A percentile compares a stretch with the other conserved stretches of the same genome.
Evolutionary conservation across 108 stramenopile genomes (phyloP).

Genomic region (Cyclotella choctawhatcheeana): DNA sequence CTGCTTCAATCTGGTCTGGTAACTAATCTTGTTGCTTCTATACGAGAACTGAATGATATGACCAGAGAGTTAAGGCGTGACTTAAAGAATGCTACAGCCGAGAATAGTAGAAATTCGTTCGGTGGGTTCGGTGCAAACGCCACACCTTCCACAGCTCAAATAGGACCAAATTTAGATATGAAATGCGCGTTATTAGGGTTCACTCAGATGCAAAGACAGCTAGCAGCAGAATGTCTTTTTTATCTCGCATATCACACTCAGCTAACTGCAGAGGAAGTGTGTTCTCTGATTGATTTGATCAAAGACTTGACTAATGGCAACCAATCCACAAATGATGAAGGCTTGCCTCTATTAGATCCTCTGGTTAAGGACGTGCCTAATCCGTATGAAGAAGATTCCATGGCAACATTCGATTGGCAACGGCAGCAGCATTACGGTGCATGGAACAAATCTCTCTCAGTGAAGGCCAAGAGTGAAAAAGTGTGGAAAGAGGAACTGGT

Average conservation of each 20-base stretch:
- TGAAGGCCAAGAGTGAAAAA: conserved; percentile 56
- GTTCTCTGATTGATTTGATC: conserved; percentile 67
- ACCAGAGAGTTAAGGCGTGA: conserved; percentile 26
- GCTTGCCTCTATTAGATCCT: conserved; percentile 67
- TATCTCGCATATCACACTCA: conserved; percentile 84
- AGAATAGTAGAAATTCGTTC: background rate
- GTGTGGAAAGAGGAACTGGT: conserved; percentile 77
- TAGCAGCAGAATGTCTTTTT: conserved; percentile 71
- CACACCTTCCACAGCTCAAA: background rate
- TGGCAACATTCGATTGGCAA: conserved; percentile 17
- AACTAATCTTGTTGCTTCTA: conserved; percentile 55
- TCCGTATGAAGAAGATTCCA: conserved; percentile 46
- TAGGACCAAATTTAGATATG: conserved; percentile 24
- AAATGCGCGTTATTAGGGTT: conserved; percentile 57
- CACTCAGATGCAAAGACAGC: conserved; percentile 63
- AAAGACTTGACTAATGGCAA: conserved; percentile 62
- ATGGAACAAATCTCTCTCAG: conserved; percentile 29
- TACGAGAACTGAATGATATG: conserved; percentile 55
- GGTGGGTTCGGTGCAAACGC: conserved; percentile 9
- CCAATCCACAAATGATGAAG: conserved; percentile 19
- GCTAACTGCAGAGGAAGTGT: conserved; percentile 62
- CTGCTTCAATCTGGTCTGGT: conserved; percentile 60
- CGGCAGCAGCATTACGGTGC: conserved; percentile 22
- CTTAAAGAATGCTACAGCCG: conserved; percentile 27
- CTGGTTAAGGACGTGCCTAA: conserved; percentile 64